Conservation (phyloP, 441 rosid species). For the Aquilaria agallochum region DNA sequence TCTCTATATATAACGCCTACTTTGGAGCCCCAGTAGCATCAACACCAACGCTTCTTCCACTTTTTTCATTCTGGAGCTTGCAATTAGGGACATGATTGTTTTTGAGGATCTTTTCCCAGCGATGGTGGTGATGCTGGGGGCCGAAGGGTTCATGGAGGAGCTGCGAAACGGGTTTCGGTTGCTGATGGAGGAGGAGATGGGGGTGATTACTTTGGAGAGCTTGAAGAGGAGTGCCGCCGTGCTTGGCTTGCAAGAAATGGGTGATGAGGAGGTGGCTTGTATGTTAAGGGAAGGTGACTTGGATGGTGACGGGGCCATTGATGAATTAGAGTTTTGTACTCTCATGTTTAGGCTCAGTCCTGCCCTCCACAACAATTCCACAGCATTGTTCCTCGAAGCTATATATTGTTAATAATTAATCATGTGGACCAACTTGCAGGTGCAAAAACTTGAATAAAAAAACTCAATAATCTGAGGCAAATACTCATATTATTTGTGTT, state of each 20-base stretch:
- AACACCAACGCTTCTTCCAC: too few species aligned
- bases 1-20: too few species aligned
- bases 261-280: constrained; percentile 24
- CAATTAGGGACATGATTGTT: constrained; percentile 2
- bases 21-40: too few species aligned
- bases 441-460: too few species aligned
- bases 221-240: constrained; percentile 26
- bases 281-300: constrained; percentile 38
- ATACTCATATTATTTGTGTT: too few species aligned
- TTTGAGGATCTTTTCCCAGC: constrained; percentile 39
- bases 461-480: too few species aligned
- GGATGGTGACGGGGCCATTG: constrained; percentile 34
- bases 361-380: constrained; percentile 28
- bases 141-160: constrained; percentile 36
- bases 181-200: constrained; percentile 29
- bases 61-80: too few species aligned
- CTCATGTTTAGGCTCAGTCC: constrained; percentile 44
- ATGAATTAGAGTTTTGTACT: constrained; percentile 38
- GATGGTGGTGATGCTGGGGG: constrained; percentile 33
- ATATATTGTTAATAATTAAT: background rate
- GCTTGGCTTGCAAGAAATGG: constrained; percentile 31
- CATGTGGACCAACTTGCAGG: too few species aligned
- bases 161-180: constrained; percentile 31
- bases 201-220: constrained; percentile 33
- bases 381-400: constrained; percentile 28